Evolutionary conservation across 495 filamentous ascomycete genomes (phyloP).

Genomic region (Coniosporium apollinis): DNA sequence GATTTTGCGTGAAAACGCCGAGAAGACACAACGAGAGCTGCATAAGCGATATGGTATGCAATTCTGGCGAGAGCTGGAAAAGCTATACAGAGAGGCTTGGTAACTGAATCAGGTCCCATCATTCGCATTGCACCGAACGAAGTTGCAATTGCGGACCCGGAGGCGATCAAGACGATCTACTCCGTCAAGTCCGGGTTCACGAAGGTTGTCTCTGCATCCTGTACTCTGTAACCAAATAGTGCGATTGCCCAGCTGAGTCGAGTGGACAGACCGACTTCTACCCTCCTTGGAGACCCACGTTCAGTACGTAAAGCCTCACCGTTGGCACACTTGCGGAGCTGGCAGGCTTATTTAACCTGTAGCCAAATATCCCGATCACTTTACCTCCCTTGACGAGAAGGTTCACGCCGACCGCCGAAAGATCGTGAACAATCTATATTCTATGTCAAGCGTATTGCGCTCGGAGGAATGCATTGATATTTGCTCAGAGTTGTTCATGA

Average conservation of each 20-base stretch:
- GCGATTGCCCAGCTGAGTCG: not conserved
- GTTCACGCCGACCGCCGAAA: constrained; percentile 16
- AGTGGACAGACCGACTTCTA: constrained; percentile 13
- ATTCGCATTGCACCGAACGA: constrained; percentile 19
- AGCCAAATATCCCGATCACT: no score
- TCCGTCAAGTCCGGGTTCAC: constrained; percentile 4
- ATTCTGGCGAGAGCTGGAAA: no score
- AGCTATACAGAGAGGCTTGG: no score
- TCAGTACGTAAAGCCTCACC: constrained; percentile 8
- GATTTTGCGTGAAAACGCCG: no score
- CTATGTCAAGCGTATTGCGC: constrained; percentile 19
- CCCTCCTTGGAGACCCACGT: constrained; percentile 6
- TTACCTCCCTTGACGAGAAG: constrained; percentile 14
- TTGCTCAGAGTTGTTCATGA: constrained; percentile 15
- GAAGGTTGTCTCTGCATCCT: constrained; percentile 2
- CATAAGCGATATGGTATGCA: no score
- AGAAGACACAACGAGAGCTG: no score
- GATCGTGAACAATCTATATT: constrained; percentile 21
- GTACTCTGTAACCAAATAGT: constrained; percentile 3
- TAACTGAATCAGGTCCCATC: constrained; percentile 1
- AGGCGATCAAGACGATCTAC: constrained; percentile 15
- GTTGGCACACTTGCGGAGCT: no score
- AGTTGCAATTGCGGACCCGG: constrained; percentile 15
- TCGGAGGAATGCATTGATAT: constrained; percentile 18
- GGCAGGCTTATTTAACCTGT: no score